phyloP scores from a whole-genome alignment of 805 yeast genomes.

The Lachancea nothofagi region DNA sequence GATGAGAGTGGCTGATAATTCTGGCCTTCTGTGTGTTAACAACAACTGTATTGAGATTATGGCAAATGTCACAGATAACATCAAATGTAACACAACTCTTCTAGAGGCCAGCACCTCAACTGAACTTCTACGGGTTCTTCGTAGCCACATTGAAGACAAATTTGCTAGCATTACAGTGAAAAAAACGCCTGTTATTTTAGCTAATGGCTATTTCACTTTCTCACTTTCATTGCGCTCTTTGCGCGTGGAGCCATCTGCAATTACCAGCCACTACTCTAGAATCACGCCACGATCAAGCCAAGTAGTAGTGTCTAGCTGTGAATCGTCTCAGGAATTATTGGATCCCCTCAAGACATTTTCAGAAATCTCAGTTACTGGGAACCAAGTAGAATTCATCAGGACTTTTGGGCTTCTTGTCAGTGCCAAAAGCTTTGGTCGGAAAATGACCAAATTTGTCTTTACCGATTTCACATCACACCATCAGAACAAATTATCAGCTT shows the following conservation, averaged over 20 bases:
- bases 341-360: slow-evolving; percentile 9
- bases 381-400: slow-evolving; percentile 8
- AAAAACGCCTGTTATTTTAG: slow-evolving; percentile 2
- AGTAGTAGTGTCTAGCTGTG: slow-evolving; percentile 2
- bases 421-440: slow-evolving; percentile 6
- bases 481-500: slow-evolving; percentile 17
- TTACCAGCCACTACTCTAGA: background rate
- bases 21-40: background rate
- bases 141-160: background rate
- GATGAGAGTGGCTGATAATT: no score
- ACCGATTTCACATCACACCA: slow-evolving; percentile 28
- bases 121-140: background rate
- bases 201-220: slow-evolving; percentile 7
- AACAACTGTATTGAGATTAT: slow-evolving; percentile 3
- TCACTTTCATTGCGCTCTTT: slow-evolving; percentile 4
- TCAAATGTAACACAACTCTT: background rate
- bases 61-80: slow-evolving; percentile 1
- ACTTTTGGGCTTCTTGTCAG: slow-evolving; percentile 10
- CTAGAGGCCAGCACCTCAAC: background rate
- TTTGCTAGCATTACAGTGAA: background rate
- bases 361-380: background rate
- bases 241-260: background rate
- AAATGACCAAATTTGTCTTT: slow-evolving; percentile 14
- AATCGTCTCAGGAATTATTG: slow-evolving; percentile 1
- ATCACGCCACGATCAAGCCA: slow-evolving; percentile 1